Conservation (phyloP, 345 rosid species). For the Eucalyptus regnans region DNA sequence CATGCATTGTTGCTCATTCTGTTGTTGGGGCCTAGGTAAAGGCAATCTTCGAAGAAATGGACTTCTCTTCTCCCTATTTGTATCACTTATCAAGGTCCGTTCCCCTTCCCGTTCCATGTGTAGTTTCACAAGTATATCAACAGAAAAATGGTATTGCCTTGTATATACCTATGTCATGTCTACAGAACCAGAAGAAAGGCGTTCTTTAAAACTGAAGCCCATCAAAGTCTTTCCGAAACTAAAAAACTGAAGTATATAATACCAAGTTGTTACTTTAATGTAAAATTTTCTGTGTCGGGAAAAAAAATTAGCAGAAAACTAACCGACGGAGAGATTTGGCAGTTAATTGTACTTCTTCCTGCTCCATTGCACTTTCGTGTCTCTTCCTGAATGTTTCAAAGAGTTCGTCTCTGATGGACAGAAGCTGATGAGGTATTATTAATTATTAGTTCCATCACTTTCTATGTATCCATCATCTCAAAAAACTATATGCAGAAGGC, state of each 20-base stretch:
- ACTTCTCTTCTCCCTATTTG: background rate
- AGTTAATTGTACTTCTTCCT: slow-evolving; percentile 83
- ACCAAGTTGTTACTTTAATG: background rate
- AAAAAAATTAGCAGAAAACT: background rate
- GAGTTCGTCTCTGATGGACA: slow-evolving; percentile 87
- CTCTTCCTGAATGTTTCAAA: slow-evolving; percentile 93
- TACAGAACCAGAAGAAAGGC: background rate
- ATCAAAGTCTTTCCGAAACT: background rate
- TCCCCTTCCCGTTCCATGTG: background rate
- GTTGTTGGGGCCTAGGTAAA: background rate
- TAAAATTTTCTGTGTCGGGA: background rate
- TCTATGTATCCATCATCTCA: background rate
- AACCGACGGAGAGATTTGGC: slow-evolving; percentile 79
- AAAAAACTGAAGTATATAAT: background rate
- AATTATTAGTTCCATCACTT: background rate
- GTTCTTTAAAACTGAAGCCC: background rate
- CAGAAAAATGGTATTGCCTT: background rate
- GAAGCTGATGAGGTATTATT: slow-evolving; percentile 38
- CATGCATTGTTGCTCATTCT: background rate
- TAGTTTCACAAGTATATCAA: background rate
- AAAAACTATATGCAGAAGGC: background rate
- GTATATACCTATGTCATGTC: background rate
- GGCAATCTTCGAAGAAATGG: background rate
- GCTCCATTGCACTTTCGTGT: slow-evolving; percentile 85
- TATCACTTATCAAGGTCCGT: background rate